Percentiles rank a stretch among this genome's conserved stretches.
Evolutionary conservation across 2,329 filamentous ascomycete genomes (phyloP).

Genomic region (Calonectria naviculata): DNA sequence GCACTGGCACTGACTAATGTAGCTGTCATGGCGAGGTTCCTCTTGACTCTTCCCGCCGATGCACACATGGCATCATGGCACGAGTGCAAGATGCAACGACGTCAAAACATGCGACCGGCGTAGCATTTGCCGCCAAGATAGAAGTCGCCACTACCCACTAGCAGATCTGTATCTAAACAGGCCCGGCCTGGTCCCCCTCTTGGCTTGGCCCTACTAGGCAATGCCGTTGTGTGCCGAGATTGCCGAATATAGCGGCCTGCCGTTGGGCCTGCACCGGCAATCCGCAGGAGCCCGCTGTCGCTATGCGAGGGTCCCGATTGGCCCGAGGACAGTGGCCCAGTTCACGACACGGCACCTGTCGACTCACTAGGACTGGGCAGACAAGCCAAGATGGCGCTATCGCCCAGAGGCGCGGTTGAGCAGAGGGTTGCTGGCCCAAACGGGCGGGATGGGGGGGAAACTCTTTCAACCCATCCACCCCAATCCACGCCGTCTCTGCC

Average conservation of each 20-base stretch:
- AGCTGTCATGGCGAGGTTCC: not conserved
- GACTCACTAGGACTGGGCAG: not conserved
- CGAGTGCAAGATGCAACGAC: not conserved
- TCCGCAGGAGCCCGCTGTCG: not conserved
- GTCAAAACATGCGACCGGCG: not conserved
- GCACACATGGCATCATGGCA: not conserved
- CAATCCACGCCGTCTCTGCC: no score
- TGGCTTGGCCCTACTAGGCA: not conserved
- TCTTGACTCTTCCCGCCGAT: not conserved
- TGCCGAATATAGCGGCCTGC: not conserved
- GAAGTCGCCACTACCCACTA: not conserved
- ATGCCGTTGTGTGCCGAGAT: slow-evolving; percentile 4
- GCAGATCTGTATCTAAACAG: not conserved
- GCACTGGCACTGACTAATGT: not conserved
- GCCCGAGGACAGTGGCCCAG: not conserved
- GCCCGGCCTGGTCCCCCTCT: not conserved
- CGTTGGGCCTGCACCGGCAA: not conserved
- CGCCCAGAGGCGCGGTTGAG: not conserved
- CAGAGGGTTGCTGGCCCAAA: not conserved
- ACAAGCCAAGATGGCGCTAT: not conserved
- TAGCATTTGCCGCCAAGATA: not conserved
- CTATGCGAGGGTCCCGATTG: not conserved
- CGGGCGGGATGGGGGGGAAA: not conserved
- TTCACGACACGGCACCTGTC: not conserved
- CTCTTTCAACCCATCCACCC: no score